Percentiles rank a stretch among this genome's conserved stretches.
Evolutionary conservation across 352 stramenopile genomes (phyloP).

Genomic region (Lagenidium giganteum): DNA sequence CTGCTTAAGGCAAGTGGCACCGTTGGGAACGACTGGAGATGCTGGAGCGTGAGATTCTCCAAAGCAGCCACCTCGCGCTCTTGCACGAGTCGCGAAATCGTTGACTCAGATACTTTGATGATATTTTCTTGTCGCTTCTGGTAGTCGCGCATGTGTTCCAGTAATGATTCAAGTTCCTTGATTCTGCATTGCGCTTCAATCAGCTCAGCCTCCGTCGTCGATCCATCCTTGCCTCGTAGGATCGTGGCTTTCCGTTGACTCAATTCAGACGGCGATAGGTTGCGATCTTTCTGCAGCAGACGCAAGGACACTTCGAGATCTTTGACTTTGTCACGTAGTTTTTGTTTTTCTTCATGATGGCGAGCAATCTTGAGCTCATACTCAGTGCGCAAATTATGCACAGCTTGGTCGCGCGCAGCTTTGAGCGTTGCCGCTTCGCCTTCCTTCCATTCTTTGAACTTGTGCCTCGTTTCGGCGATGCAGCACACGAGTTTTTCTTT

Average conservation of each 20-base stretch:
- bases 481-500: conserved; percentile 44
- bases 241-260: conserved; percentile 60
- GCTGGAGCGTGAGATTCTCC: no score
- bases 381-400: conserved; percentile 47
- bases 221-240: conserved; percentile 35
- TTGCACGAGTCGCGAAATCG: conserved; percentile 58
- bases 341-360: conserved; percentile 71
- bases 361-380: conserved; percentile 62
- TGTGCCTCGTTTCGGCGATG: conserved; percentile 44
- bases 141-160: conserved; percentile 54
- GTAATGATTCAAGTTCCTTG: conserved; percentile 45
- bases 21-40: no score
- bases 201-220: conserved; percentile 40
- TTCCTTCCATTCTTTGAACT: conserved; percentile 70
- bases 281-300: conserved; percentile 56
- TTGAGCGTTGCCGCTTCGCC: conserved; percentile 30
- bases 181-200: conserved; percentile 50
- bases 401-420: conserved; percentile 34
- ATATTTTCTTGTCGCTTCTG: conserved; percentile 56
- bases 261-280: conserved; percentile 55
- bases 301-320: conserved; percentile 64
- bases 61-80: conserved; percentile 21
- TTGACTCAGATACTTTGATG: conserved; percentile 56
- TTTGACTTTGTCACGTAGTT: conserved; percentile 67
- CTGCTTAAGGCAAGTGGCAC: no score